Conservation (phyloP, 148 eudicot genomes). For the Rhododendron simsii region DNA sequence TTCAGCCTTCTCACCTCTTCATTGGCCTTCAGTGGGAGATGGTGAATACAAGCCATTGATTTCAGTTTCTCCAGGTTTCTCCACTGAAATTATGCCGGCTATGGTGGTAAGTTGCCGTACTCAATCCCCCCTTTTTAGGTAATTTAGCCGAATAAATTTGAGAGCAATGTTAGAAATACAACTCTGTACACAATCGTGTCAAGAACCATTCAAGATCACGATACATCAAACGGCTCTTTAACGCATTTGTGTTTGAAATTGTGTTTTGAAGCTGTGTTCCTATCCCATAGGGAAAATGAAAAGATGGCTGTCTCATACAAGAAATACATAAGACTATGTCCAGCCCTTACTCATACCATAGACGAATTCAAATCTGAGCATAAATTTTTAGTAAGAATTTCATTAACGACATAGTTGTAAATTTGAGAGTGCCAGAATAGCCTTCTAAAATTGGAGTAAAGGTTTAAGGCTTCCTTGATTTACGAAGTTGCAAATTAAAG, state of each 20-base stretch:
- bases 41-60: background rate
- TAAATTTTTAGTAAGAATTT: background rate
- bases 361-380: background rate
- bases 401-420: background rate
- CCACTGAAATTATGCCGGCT: conserved; percentile 22
- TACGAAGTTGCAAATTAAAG: background rate
- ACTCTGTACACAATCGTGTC: background rate
- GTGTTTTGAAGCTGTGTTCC: too few relatives aligned
- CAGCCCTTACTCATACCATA: background rate
- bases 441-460: background rate
- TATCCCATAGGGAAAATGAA: background rate
- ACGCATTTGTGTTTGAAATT: background rate
- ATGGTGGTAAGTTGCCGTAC: conserved; percentile 34
- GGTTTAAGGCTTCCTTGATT: background rate
- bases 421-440: background rate
- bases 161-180: background rate
- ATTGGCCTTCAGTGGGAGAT: background rate
- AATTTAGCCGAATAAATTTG: background rate
- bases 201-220: background rate
- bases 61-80: conserved; percentile 12
- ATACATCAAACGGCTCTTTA: too few relatives aligned
- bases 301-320: background rate
- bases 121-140: background rate
- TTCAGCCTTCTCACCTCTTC: background rate
- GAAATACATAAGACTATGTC: background rate